phyloP scores from a whole-genome alignment of 768 basidiomycete species.

The Leccinum rimulosum region DNA sequence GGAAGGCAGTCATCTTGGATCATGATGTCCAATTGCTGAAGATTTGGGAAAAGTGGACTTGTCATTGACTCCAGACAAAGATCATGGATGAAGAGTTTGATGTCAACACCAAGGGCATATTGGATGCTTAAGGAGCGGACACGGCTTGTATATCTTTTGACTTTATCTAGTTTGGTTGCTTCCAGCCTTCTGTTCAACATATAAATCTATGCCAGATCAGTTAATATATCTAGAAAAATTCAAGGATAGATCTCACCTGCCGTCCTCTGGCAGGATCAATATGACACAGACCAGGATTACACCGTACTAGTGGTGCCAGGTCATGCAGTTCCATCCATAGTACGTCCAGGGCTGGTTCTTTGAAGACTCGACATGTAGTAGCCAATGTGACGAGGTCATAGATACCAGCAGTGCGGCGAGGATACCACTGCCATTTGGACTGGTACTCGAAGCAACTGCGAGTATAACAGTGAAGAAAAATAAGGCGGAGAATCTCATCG shows the following conservation, averaged over 20 bases:
- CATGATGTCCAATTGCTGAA: background rate
- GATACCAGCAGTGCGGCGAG: no score
- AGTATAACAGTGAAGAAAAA: no score
- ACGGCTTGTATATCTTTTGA: background rate
- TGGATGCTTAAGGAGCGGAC: background rate
- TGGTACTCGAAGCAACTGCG: no score
- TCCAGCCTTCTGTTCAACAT: background rate
- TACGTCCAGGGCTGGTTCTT: no score
- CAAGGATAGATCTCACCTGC: background rate
- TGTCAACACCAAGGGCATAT: background rate
- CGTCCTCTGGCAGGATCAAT: background rate
- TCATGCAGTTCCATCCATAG: no score
- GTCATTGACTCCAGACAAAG: background rate
- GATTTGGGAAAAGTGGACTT: background rate
- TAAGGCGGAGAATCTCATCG: no score
- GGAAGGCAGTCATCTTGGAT: background rate
- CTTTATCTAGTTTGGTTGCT: background rate
- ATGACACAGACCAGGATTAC: no score
- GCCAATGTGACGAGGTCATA: no score
- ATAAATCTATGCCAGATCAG: background rate
- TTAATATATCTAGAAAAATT: background rate
- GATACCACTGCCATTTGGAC: no score
- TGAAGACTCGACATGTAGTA: no score
- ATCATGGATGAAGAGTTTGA: background rate
- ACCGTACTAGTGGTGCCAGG: no score